Conservation (phyloP, 2,329 filamentous ascomycete genomes). For the Cercospora zeae-maydis region DNA sequence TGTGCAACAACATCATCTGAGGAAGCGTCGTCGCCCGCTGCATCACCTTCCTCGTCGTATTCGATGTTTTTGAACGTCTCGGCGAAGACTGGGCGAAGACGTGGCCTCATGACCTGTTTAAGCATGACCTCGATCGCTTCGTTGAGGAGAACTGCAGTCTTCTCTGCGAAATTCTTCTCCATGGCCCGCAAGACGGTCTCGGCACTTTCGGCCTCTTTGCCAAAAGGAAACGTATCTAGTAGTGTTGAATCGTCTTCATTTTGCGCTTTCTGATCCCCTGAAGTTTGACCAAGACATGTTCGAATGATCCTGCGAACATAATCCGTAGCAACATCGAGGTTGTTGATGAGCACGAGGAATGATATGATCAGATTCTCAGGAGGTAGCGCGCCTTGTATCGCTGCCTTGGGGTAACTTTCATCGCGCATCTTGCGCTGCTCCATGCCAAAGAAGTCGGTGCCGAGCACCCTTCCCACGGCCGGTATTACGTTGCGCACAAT, state of each 20-base stretch:
- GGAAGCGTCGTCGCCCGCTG: constrained; percentile 44
- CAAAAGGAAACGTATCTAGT: constrained; percentile 71
- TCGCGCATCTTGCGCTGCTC: constrained; percentile 96
- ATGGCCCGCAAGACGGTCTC: constrained; percentile 65
- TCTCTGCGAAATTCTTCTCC: constrained; percentile 67
- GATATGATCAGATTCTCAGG: constrained; percentile 84
- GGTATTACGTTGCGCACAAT: constrained; percentile 76
- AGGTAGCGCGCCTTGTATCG: constrained; percentile 74
- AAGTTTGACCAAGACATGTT: constrained; percentile 52
- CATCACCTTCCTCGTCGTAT: constrained; percentile 62
- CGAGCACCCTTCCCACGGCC: constrained; percentile 73
- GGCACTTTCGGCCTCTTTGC: constrained; percentile 69
- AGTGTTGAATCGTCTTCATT: constrained; percentile 24
- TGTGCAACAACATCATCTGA: constrained; percentile 64
- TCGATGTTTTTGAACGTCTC: constrained; percentile 91
- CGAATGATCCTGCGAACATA: constrained; percentile 85
- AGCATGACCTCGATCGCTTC: constrained; percentile 86
- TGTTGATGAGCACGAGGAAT: constrained; percentile 93
- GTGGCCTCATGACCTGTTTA: constrained; percentile 78
- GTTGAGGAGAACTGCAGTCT: constrained; percentile 74
- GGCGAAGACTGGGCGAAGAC: constrained; percentile 75
- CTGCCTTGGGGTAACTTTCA: constrained; percentile 81
- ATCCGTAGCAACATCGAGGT: constrained; percentile 85
- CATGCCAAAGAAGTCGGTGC: constrained; percentile 92
- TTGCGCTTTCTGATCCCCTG: constrained; percentile 7